Conservation (phyloP, 2,329 filamentous ascomycete species). For the Nemania abortiva region DNA sequence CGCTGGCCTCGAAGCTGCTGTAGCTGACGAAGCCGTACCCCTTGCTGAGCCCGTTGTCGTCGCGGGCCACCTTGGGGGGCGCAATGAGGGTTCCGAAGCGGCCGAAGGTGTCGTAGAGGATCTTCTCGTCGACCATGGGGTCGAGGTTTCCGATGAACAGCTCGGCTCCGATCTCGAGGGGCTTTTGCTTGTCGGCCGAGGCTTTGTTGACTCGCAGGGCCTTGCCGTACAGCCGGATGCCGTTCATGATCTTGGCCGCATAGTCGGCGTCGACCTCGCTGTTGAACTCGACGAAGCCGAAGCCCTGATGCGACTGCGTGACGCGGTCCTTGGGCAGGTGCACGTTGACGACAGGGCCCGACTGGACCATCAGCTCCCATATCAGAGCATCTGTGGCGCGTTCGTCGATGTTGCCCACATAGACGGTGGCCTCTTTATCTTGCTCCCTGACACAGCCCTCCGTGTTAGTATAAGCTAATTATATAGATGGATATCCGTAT, state of each 20-base stretch:
- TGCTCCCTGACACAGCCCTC: conserved; percentile 75
- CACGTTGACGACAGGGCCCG: conserved; percentile 96
- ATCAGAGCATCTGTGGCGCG: conserved; percentile 89
- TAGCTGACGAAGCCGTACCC: conserved; percentile 97
- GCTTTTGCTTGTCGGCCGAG: conserved; percentile 91
- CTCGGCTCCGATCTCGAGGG: conserved; percentile 93
- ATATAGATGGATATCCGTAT: not conserved
- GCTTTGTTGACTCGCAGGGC: conserved; percentile 97
- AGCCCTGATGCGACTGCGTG: conserved; percentile 95
- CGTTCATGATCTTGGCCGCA: conserved; percentile 95
- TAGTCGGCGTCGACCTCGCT: conserved; percentile 97
- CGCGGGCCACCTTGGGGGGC: conserved; percentile 90
- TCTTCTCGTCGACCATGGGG: conserved; percentile 93
- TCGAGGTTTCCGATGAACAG: conserved; percentile 97
- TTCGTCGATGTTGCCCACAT: conserved; percentile 98
- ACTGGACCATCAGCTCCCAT: conserved; percentile 98
- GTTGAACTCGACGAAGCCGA: conserved; percentile 98
- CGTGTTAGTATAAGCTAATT: not conserved
- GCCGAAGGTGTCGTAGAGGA: conserved; percentile 92
- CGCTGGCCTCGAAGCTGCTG: conserved; percentile 91
- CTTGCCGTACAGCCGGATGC: conserved; percentile 91
- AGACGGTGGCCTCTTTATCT: conserved; percentile 97
- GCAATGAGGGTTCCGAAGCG: conserved; percentile 89
- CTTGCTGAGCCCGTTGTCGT: conserved; percentile 89
- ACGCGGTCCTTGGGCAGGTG: conserved; percentile 98